Conservation (phyloP, 345 rosid species). For the Dipteronia sinensis region DNA sequence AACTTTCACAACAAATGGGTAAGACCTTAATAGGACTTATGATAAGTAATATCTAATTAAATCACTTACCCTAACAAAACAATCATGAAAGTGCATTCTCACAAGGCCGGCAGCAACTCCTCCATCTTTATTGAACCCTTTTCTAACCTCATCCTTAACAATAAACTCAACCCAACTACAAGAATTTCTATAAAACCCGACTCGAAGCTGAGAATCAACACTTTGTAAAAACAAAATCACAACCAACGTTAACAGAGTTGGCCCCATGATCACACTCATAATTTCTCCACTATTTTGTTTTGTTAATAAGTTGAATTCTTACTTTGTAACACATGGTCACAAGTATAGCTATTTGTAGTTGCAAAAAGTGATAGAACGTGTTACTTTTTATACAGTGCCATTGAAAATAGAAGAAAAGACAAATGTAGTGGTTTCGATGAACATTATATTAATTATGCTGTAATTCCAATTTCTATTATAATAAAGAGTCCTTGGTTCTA, state of each 20-base stretch:
- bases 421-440: constrained; percentile 21
- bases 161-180: constrained; percentile 46
- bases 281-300: neutral
- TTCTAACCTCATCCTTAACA: constrained; percentile 43
- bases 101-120: constrained; percentile 55
- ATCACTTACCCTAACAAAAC: constrained; percentile 53
- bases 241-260: neutral
- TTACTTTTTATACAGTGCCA: neutral
- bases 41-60: neutral
- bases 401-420: constrained; percentile 9
- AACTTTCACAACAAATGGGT: no score
- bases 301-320: neutral
- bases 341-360: constrained; percentile 11
- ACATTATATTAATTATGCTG: neutral
- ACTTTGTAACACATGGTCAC: neutral
- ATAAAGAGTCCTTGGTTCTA: no score
- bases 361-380: neutral
- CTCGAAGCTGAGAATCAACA: constrained; percentile 42
- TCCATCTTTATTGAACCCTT: constrained; percentile 31
- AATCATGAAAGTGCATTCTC: constrained; percentile 67
- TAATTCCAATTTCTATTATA: neutral
- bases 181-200: constrained; percentile 41
- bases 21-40: no score
- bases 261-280: constrained; percentile 12
- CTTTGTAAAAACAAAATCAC: constrained; percentile 15